Conservation (phyloP, 2,329 filamentous ascomycete genomes). For the Colletotrichum abscissum region DNA sequence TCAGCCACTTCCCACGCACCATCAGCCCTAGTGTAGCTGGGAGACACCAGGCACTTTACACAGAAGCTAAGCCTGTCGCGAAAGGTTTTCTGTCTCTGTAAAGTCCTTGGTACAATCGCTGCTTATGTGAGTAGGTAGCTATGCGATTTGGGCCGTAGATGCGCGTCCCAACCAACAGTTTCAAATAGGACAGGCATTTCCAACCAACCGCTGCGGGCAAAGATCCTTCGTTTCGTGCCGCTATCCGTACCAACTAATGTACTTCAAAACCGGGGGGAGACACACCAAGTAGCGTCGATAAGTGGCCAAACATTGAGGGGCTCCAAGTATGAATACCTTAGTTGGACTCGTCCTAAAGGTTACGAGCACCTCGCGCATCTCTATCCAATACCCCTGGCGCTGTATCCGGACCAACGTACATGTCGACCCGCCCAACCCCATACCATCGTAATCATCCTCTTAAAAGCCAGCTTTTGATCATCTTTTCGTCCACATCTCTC, state of each 20-base stretch:
- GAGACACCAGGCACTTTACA: neutral
- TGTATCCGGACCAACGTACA: neutral
- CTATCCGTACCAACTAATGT: neutral
- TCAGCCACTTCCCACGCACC: neutral
- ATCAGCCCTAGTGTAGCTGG: neutral
- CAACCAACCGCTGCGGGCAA: neutral
- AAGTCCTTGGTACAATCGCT: neutral
- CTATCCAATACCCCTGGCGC: neutral
- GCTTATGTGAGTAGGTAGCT: neutral
- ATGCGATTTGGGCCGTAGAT: neutral
- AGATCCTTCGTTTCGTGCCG: neutral
- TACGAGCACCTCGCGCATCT: neutral
- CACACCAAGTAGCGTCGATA: neutral
- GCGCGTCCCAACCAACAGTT: neutral
- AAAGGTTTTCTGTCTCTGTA: neutral
- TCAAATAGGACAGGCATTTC: neutral
- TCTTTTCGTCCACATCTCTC: neutral
- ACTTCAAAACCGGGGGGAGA: neutral
- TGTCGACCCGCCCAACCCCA: neutral
- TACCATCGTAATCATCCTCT: neutral
- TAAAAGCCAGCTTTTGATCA: neutral
- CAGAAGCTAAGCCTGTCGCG: neutral
- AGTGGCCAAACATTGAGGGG: neutral
- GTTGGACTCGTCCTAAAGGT: neutral
- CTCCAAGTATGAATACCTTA: neutral